Conservation (phyloP, 1,139 yeast genomes). For the Hansenula anomala region DNA sequence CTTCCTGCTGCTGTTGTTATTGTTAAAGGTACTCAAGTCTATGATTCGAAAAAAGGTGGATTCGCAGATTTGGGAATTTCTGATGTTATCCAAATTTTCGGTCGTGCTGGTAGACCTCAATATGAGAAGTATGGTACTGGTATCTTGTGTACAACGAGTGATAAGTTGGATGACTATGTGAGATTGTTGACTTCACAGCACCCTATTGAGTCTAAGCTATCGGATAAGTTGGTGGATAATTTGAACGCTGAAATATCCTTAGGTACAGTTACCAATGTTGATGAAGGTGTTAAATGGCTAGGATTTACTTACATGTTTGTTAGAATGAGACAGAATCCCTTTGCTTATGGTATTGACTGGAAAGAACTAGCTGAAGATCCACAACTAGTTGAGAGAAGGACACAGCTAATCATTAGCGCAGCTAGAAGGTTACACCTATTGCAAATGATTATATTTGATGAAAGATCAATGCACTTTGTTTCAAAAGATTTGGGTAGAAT, state of each 20-base stretch:
- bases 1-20: slow-evolving; percentile 97
- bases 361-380: slow-evolving; percentile 82
- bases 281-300: slow-evolving; percentile 94
- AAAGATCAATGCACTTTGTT: slow-evolving; percentile 70
- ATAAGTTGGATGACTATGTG: slow-evolving; percentile 79
- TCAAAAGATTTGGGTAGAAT: slow-evolving; percentile 91
- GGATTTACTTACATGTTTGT: slow-evolving; percentile 95
- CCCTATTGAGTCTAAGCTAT: slow-evolving; percentile 86
- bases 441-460: slow-evolving; percentile 94
- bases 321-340: slow-evolving; percentile 91
- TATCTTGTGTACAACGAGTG: slow-evolving; percentile 79
- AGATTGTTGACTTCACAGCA: slow-evolving; percentile 89
- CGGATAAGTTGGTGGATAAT: slow-evolving; percentile 79
- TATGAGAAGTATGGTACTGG: slow-evolving; percentile 92
- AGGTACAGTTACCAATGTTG: slow-evolving; percentile 92
- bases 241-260: slow-evolving; percentile 93
- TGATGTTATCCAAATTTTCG: slow-evolving; percentile 96
- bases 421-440: slow-evolving; percentile 77
- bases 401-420: slow-evolving; percentile 71
- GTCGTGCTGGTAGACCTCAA: slow-evolving; percentile 99
- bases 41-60: slow-evolving; percentile 94
- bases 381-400: slow-evolving; percentile 62
- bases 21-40: slow-evolving; percentile 93
- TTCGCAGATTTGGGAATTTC: slow-evolving; percentile 90
- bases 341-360: slow-evolving; percentile 92